Conservation (phyloP, 129 eudicot species). For the Arctium lappa region DNA sequence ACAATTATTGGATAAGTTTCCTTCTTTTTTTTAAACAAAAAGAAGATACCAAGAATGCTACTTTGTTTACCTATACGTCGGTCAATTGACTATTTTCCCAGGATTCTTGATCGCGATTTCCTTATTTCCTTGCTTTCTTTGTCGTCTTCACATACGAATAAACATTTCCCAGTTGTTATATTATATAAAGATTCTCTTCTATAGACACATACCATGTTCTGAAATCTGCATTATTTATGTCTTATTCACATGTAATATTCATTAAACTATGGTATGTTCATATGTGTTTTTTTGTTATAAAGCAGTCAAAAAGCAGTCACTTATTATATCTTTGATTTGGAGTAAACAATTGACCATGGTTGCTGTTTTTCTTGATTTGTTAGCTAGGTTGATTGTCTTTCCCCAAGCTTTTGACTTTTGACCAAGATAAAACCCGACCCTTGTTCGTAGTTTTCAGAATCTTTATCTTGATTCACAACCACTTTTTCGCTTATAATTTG, state of each 20-base stretch:
- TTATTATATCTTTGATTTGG: slow-evolving; percentile 25
- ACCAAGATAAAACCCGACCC: slow-evolving; percentile 27
- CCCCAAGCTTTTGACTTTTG: slow-evolving; percentile 40
- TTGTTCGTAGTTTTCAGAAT: slow-evolving; percentile 15
- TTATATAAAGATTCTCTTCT: slow-evolving; percentile 38
- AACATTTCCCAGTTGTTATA: slow-evolving; percentile 24
- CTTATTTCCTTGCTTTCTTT: slow-evolving; percentile 20
- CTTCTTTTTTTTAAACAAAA: neutral
- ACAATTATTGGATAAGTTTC: slow-evolving; percentile 8
- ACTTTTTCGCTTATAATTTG: slow-evolving; percentile 21
- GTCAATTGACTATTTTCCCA: slow-evolving; percentile 31
- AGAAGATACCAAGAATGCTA: slow-evolving; percentile 18
- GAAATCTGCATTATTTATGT: slow-evolving; percentile 32
- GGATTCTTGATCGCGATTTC: slow-evolving; percentile 16
- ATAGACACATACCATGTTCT: slow-evolving; percentile 38
- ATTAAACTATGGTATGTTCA: slow-evolving; percentile 23
- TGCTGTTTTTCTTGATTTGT: slow-evolving; percentile 25
- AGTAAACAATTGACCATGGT: slow-evolving; percentile 17
- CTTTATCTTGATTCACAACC: slow-evolving; percentile 24
- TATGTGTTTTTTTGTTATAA: slow-evolving; percentile 13
- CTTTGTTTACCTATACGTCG: slow-evolving; percentile 15
- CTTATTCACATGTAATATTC: slow-evolving; percentile 55
- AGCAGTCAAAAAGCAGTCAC: slow-evolving; percentile 16
- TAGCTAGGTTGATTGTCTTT: slow-evolving; percentile 27
- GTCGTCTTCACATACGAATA: slow-evolving; percentile 27